Evolutionary conservation across 345 rosid genomes (phyloP), one percentile per base, ranked within the genome.

Genomic region (Firmiana major): DNA sequence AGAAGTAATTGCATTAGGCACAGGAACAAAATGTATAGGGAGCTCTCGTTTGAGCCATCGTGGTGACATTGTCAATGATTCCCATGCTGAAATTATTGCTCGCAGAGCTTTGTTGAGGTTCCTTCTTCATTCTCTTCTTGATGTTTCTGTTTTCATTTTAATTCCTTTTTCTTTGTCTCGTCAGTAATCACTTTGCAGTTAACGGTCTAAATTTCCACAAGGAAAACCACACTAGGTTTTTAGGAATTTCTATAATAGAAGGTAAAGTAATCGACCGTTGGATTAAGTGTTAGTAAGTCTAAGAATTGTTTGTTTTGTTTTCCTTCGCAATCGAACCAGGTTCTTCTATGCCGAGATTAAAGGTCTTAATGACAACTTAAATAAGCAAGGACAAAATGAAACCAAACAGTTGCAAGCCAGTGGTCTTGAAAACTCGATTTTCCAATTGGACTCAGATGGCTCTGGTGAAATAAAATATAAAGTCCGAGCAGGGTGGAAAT

Each of bases 1-100:
- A 80, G 87, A 92, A 79, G 92, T 95, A 43, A 88, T 93, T 42
- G 87, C 97, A 5, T 63, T 95, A 67, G 99, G 96, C 31, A 95
- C 99, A 10, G 98, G 98, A 26, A 93, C 99, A 1, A 93, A 95
- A 80, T 93, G 98, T 75, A 75, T 92, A 15, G 92, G 92, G 36
- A 76, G 89, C 11, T 88, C 94, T 22, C 88, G 78, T 12, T 58
- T 93, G 86, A 90, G 94, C 82, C 77, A 80, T 51, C 89, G 82
- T 6, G 98, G 99, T 13, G 97, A 95, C 79, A 82, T 89, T 78
- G 89, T 96, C 19, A 91, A 93, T 76, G 98, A 96, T 80, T 90
- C 98, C 12, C 99, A 96, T 73, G 99, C 97, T 15, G 97, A 95
- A 77, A 87, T 95, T 75, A 83, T 90, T 31, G 89, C 97, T 12